Conservation (phyloP, 192 early-diverging fungal species). For the Backusella tuberculispora region DNA sequence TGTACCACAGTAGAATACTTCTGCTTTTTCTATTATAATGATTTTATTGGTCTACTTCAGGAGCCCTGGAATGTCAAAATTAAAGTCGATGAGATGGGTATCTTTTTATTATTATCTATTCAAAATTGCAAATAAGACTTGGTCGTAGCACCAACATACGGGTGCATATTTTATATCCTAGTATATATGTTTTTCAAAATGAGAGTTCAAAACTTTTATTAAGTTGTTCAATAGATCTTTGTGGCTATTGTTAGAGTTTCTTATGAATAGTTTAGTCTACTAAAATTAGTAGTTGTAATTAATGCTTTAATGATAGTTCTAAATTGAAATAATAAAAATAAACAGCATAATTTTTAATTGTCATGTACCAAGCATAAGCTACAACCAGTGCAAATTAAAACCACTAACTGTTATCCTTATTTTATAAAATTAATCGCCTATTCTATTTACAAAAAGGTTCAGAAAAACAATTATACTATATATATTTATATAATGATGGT, state of each 20-base stretch:
- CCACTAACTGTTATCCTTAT: not conserved
- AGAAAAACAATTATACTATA: not conserved
- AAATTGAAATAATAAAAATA: too few species aligned
- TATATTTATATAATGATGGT: not conserved
- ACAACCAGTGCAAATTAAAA: not conserved
- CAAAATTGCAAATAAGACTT: conserved; percentile 2
- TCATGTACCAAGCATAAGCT: not conserved
- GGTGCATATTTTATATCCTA: too few species aligned
- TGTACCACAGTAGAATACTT: not conserved
- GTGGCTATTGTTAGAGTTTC: too few species aligned
- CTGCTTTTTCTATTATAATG: not conserved
- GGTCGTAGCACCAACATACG: not conserved
- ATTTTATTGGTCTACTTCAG: not conserved
- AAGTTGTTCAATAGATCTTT: too few species aligned
- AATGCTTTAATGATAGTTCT: too few species aligned
- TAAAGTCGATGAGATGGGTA: not conserved
- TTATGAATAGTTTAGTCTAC: too few species aligned
- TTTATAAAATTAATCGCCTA: not conserved
- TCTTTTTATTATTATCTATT: not conserved
- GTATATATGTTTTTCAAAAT: too few species aligned
- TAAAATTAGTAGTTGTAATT: too few species aligned
- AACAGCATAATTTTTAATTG: too few species aligned
- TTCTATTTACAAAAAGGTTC: not conserved
- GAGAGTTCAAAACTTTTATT: too few species aligned
- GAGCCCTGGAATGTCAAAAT: conserved; percentile 8